Evolutionary conservation across 176 grass and related monocot genomes (phyloP).

Genomic region (Juncus inflexus): DNA sequence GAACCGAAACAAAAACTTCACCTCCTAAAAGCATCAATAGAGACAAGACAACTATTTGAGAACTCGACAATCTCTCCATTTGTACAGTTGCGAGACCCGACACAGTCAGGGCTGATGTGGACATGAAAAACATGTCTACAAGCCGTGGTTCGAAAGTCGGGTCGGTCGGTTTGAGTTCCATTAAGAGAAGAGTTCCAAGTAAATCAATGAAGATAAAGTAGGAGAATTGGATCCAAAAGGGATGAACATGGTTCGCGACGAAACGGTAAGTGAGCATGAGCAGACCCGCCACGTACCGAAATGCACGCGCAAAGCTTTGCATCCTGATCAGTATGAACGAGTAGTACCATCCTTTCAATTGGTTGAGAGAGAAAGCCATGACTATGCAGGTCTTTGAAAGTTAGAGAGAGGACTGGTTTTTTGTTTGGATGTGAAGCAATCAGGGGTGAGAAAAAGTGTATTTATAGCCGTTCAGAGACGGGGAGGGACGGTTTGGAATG

Average conservation of each 20-base stretch:
- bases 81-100: constrained; percentile 48
- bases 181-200: constrained; percentile 38
- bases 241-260: constrained; percentile 25
- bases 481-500: too few species aligned
- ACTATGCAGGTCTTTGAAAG: background rate
- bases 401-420: too few species aligned
- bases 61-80: constrained; percentile 60
- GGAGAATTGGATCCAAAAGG: constrained; percentile 33
- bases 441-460: too few species aligned
- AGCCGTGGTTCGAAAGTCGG: background rate
- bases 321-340: constrained; percentile 25
- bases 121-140: constrained; percentile 54
- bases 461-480: too few species aligned
- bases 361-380: too few species aligned
- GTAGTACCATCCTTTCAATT: background rate
- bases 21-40: constrained; percentile 64
- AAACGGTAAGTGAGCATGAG: constrained; percentile 8
- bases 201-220: constrained; percentile 49
- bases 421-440: too few species aligned
- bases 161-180: constrained; percentile 35
- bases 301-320: constrained; percentile 16
- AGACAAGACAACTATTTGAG: constrained; percentile 41
- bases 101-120: constrained; percentile 52
- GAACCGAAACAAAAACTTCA: constrained; percentile 47
- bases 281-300: constrained; percentile 9